Evolutionary conservation across 2,329 filamentous ascomycete genomes (phyloP).

Genomic region (Aspergillus fructus): DNA sequence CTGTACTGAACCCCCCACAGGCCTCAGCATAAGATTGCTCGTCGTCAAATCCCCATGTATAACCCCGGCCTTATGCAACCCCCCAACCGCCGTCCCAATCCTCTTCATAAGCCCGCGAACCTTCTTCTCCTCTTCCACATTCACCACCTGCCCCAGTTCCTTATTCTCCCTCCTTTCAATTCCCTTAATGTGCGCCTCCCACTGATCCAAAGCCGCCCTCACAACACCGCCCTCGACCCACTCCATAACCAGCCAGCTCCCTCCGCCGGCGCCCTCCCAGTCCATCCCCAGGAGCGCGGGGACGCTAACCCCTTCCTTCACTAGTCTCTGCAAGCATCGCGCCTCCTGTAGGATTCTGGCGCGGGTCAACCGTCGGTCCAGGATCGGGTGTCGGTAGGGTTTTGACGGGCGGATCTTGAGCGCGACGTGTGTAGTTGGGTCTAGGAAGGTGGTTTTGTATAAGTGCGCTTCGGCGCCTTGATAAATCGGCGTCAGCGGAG

Average conservation of each 20-base stretch:
- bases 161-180: conserved; percentile 31
- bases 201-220: conserved; percentile 66
- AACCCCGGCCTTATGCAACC: conserved; percentile 78
- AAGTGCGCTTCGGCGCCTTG: conserved; percentile 96
- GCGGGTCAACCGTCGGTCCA: conserved; percentile 83
- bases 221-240: conserved; percentile 77
- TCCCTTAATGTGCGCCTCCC: conserved; percentile 55
- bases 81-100: conserved; percentile 70
- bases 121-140: conserved; percentile 47
- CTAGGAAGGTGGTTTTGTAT: conserved; percentile 80
- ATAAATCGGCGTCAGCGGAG: conserved; percentile 69
- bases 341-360: conserved; percentile 88
- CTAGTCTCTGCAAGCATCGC: conserved; percentile 75
- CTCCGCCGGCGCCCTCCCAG: conserved; percentile 58
- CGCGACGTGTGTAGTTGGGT: conserved; percentile 66
- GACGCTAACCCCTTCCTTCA: conserved; percentile 75
- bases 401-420: conserved; percentile 92
- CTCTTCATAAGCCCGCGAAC: conserved; percentile 65
- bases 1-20: conserved; percentile 22
- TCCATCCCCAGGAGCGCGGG: conserved; percentile 74
- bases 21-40: conserved; percentile 86
- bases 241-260: conserved; percentile 76
- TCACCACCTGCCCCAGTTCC: neutral
- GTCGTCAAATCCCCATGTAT: conserved; percentile 96
- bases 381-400: conserved; percentile 83